Percentiles rank a stretch among this genome's conserved stretches.
Evolutionary conservation across 768 basidiomycete genomes (phyloP).

Genomic region (Amanita polypyramis): DNA sequence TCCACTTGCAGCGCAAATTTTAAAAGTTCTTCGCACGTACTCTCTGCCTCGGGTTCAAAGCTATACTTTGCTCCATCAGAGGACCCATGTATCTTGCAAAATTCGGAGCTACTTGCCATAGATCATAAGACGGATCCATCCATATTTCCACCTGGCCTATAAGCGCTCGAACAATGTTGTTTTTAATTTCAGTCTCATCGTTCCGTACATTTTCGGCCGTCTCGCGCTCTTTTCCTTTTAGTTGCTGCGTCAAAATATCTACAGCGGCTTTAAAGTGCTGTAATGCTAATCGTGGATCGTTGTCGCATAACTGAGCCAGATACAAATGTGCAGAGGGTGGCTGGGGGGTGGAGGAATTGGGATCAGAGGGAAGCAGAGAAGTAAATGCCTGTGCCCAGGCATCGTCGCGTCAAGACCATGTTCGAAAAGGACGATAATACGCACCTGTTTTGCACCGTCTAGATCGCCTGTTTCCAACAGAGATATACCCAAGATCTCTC

Average conservation of each 20-base stretch:
- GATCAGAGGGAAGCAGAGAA: constrained; percentile 43
- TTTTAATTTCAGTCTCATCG: constrained; percentile 51
- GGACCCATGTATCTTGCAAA: not conserved
- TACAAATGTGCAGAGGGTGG: constrained; percentile 80
- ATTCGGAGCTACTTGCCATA: constrained; percentile 47
- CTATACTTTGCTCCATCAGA: constrained; percentile 25
- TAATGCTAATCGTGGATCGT: constrained; percentile 64
- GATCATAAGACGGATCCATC: constrained; percentile 87
- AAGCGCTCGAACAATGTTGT: constrained; percentile 67
- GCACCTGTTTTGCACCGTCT: constrained; percentile 59
- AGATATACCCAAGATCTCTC: constrained; percentile 72
- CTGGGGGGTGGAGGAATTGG: constrained; percentile 47
- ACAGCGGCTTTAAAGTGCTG: constrained; percentile 75
- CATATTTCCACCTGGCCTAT: constrained; percentile 90
- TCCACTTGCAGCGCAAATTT: constrained; percentile 63
- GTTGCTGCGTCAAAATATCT: constrained; percentile 51
- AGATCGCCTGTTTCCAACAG: constrained; percentile 74
- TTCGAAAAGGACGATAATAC: constrained; percentile 7
- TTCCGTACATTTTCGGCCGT: constrained; percentile 23
- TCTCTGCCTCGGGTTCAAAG: constrained; percentile 73
- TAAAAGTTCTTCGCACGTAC: constrained; percentile 72
- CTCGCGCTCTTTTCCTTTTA: constrained; percentile 67
- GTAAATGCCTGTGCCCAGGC: constrained; percentile 42
- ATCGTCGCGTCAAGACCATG: not conserved
- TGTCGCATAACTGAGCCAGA: constrained; percentile 76